Evolutionary conservation across 2,329 filamentous ascomycete genomes (phyloP), one percentile per base, ranked within the genome.

Genomic region (Aspergillus piperis): DNA sequence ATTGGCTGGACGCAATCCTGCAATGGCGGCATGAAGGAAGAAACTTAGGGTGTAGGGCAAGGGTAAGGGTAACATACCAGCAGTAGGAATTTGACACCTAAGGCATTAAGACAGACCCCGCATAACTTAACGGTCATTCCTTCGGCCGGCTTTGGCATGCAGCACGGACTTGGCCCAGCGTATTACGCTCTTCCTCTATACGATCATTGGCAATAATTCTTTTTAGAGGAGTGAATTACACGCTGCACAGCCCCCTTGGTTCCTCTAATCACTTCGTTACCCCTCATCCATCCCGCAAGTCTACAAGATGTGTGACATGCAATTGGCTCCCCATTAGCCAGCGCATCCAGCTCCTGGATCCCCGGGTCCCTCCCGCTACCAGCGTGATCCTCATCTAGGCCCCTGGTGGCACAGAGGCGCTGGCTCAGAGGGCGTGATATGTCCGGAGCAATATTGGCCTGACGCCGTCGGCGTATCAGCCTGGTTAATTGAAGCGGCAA

Each of bases 31-130:
- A 51, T 25, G 17, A 44, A 8, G 38, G n/a, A 41, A 25, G 32
- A 13, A 13, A 51, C 5, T n/a, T 60, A 67, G 65, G 63, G 65
- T 61, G 19, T 58, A 67, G 65, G 65, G 65, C 51, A 61, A 64
- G 65, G 63, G 63, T 58, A 59, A 63, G 56, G 63, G 57, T 55
- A 63, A 39, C 47, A 21, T 21, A 23, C 2, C 32, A 36, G 13
- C 27, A 17, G 13, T 23, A 23, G 5, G 36, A 2, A 2, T 44
- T 5, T 17, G 39, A 27, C 47, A 38, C 58, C 61, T 63, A 32
- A 63, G 61, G 61, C 58, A 63, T 15, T 36, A 15, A 15, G 30
- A 47, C n/a, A 49, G 15, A 50, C 47, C 47, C 47, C 47, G 25
- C 47, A 50, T 50, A 30, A 44, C 41, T 42, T 42, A 42, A 49